These are phyloP conservation scores for Cordyceps cateniannulata DNA, from an alignment of 2,329 filamentous ascomycete species.

Conservation along the genomic window DNA sequence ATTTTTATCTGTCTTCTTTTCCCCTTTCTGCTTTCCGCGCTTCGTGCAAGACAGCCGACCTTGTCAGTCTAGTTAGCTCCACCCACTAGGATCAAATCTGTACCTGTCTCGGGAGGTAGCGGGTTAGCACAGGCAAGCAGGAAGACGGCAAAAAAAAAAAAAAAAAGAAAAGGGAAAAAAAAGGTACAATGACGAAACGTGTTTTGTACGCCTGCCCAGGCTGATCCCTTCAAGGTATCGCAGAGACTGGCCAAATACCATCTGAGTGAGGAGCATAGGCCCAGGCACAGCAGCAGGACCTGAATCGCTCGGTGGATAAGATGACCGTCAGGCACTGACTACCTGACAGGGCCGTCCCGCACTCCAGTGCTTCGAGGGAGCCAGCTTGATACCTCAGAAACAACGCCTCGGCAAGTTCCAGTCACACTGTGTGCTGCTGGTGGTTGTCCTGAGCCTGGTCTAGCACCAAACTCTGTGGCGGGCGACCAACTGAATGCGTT, in stretches of 20 bases:
- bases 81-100: conserved; percentile 1
- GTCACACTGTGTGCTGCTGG: not conserved
- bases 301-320: conserved; percentile 8
- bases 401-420: not conserved
- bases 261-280: not conserved
- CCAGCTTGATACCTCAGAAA: conserved; percentile 2
- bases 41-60: not conserved
- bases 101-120: not conserved
- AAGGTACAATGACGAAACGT: no score
- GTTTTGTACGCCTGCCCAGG: not conserved
- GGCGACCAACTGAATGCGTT: not conserved
- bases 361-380: not conserved
- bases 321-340: not conserved
- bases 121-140: not conserved
- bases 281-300: conserved; percentile 1
- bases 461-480: not conserved
- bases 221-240: not conserved
- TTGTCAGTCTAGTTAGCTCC: not conserved
- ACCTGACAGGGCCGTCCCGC: conserved; percentile 9
- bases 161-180: not conserved
- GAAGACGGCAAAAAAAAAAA: not conserved
- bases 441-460: not conserved
- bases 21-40: not conserved
- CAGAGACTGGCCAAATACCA: not conserved
- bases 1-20: not conserved